Evolutionary conservation across 352 stramenopile species (phyloP).

Genomic region (Hyaloperonospora brassicae): DNA sequence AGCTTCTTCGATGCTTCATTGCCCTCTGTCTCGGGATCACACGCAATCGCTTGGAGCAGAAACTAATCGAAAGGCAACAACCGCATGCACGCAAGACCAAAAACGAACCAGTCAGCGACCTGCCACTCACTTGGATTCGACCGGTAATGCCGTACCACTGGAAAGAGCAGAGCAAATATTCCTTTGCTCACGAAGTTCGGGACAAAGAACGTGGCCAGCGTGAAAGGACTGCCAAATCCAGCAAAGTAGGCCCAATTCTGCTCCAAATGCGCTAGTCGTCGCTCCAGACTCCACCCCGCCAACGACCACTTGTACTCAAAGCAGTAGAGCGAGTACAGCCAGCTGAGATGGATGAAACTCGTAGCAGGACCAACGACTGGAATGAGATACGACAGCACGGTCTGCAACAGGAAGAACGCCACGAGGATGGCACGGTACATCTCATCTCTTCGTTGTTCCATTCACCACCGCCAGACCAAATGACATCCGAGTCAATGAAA

Average conservation of each 20-base stretch:
- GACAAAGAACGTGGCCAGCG: conserved; percentile 83
- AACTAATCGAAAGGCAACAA: conserved; percentile 37
- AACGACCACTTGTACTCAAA: conserved; percentile 89
- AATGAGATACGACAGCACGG: conserved; percentile 75
- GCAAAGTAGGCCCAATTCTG: conserved; percentile 86
- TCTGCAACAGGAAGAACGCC: conserved; percentile 80
- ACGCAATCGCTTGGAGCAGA: conserved; percentile 72
- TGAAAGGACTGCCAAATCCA: conserved; percentile 82
- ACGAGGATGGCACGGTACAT: conserved; percentile 83
- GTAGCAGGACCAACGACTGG: conserved; percentile 59
- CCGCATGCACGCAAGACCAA: neutral
- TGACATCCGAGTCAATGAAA: conserved; percentile 2
- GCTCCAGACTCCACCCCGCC: conserved; percentile 79
- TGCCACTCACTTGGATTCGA: neutral
- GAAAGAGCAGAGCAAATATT: conserved; percentile 83
- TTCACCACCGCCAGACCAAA: neutral
- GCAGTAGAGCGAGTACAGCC: conserved; percentile 87
- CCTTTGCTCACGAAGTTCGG: conserved; percentile 88
- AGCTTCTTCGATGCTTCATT: conserved; percentile 44
- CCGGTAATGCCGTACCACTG: conserved; percentile 39
- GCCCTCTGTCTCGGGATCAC: conserved; percentile 52
- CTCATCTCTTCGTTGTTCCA: conserved; percentile 44
- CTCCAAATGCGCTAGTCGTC: conserved; percentile 66
- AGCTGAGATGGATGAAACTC: conserved; percentile 83
- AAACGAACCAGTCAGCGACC: neutral